Conservation (phyloP, 2,329 filamentous ascomycete genomes). For the Alternaria gaisen region DNA sequence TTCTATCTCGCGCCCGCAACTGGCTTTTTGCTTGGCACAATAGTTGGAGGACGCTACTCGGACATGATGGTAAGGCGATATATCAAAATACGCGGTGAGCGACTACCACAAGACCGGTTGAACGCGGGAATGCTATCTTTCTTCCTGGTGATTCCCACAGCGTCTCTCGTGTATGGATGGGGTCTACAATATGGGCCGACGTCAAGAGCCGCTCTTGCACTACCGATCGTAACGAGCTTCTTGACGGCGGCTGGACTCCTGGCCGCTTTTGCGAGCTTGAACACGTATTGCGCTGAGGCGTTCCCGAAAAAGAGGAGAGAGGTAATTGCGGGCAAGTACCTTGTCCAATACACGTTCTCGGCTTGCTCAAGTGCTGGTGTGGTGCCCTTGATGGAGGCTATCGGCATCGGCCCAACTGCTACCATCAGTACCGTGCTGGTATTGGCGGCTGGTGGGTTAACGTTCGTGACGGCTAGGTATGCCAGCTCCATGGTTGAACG, state of each 20-base stretch:
- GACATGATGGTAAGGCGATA: not conserved
- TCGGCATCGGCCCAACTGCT: not conserved
- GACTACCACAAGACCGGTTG: not conserved
- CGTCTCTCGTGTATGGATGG: not conserved
- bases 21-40: not conserved
- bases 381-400: not conserved
- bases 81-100: not conserved
- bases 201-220: not conserved
- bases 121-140: not conserved
- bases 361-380: not conserved
- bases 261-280: not conserved
- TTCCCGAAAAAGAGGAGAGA: not conserved
- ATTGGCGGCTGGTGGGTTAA: not conserved
- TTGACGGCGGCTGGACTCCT: not conserved
- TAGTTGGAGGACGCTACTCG: not conserved
- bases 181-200: not conserved
- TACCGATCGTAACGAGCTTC: not conserved
- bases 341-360: not conserved
- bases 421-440: not conserved
- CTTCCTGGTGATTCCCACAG: not conserved
- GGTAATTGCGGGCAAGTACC: not conserved
- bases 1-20: not conserved
- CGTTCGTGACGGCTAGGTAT: not conserved
- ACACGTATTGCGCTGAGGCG: not conserved
- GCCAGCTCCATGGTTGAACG: not conserved